phyloP scores from a whole-genome alignment of 768 basidiomycete species.

The Tulasnella sp. region DNA sequence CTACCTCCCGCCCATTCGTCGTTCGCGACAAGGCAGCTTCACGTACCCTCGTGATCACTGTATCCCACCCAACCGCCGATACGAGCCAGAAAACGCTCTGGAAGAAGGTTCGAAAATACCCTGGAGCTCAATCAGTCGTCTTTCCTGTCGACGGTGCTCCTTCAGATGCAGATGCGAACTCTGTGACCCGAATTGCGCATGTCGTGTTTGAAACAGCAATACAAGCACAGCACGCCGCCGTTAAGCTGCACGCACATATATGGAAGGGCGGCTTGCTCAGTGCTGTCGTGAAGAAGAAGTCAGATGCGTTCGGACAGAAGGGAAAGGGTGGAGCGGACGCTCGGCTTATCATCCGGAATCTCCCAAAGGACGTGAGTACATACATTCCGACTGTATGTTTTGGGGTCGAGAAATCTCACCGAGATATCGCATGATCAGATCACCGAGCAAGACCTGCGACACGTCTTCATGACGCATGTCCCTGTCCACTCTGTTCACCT shows the following conservation, averaged over 20 bases:
- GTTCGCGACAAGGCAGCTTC: slow-evolving; percentile 64
- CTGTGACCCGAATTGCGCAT: slow-evolving; percentile 42
- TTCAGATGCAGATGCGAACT: slow-evolving; percentile 43
- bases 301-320: slow-evolving; percentile 42
- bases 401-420: neutral
- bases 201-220: slow-evolving; percentile 60
- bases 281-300: slow-evolving; percentile 74
- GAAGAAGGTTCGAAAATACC: slow-evolving; percentile 78
- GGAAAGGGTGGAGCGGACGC: slow-evolving; percentile 43
- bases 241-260: slow-evolving; percentile 81
- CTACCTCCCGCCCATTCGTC: slow-evolving; percentile 10
- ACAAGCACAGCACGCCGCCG: slow-evolving; percentile 57
- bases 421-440: slow-evolving; percentile 32
- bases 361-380: slow-evolving; percentile 48
- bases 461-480: slow-evolving; percentile 77
- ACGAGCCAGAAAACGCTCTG: slow-evolving; percentile 56
- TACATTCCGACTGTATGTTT: neutral
- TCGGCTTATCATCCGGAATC: slow-evolving; percentile 82
- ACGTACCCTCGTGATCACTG: slow-evolving; percentile 66
- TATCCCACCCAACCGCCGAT: slow-evolving; percentile 39
- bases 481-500: slow-evolving; percentile 79
- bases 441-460: slow-evolving; percentile 73
- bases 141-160: slow-evolving; percentile 44
- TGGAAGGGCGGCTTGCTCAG: slow-evolving; percentile 85
- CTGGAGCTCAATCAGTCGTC: slow-evolving; percentile 63